phyloP scores from a whole-genome alignment of 768 basidiomycete genomes.

The Xerocomus brunneocitrinus region DNA sequence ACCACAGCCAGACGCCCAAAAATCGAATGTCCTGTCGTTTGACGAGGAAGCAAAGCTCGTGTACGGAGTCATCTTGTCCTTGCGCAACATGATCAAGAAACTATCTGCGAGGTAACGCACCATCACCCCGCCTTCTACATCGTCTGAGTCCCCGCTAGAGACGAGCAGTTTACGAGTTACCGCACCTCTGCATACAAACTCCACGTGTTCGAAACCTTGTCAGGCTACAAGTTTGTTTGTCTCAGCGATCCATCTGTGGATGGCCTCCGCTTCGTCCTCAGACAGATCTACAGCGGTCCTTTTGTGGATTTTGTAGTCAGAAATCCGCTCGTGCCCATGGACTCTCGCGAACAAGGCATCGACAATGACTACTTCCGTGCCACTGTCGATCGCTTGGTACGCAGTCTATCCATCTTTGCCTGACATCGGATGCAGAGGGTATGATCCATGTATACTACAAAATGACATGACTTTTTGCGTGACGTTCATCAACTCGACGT shows the following conservation, averaged over 20 bases:
- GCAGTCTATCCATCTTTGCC: conserved; percentile 49
- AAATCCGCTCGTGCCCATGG: conserved; percentile 83
- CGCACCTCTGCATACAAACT: conserved; percentile 90
- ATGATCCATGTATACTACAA: conserved; percentile 20
- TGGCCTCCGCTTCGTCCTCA: conserved; percentile 72
- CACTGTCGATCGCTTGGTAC: conserved; percentile 71
- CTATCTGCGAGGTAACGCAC: conserved; percentile 64
- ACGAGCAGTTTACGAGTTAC: conserved; percentile 89
- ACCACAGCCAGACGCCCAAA: conserved; percentile 15
- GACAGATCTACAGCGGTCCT: conserved; percentile 90
- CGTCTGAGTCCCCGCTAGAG: conserved; percentile 40
- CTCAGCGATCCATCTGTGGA: conserved; percentile 84
- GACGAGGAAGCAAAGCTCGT: conserved; percentile 98
- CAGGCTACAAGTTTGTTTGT: conserved; percentile 94
- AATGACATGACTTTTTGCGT: conserved; percentile 4
- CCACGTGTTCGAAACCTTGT: conserved; percentile 86
- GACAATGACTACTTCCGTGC: conserved; percentile 90
- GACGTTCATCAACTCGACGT: conserved; percentile 6
- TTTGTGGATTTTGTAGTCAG: conserved; percentile 93
- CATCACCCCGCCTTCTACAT: not conserved
- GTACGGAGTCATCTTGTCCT: conserved; percentile 88
- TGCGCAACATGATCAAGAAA: conserved; percentile 95
- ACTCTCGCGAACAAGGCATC: conserved; percentile 77
- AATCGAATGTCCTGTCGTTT: conserved; percentile 66
- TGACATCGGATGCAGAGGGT: conserved; percentile 21